Conservation (phyloP, 163 green algal genomes). For the Volvox carteri region DNA sequence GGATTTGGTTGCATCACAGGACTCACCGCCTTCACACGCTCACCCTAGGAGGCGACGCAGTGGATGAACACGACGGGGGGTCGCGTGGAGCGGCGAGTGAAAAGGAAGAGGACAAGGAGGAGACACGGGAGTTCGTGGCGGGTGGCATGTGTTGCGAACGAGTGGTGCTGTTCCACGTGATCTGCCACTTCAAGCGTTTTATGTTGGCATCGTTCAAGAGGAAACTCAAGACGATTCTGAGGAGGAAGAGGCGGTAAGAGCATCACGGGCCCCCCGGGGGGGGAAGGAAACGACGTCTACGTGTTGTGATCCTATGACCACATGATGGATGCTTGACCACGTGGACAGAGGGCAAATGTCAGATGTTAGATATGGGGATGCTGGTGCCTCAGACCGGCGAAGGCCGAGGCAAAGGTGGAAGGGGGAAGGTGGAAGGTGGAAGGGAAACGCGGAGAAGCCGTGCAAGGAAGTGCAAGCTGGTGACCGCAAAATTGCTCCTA, state of each 20-base stretch:
- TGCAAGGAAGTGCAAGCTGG: too few species aligned
- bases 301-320: background rate
- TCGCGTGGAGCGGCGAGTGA: background rate
- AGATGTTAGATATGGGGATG: too few species aligned
- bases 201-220: slow-evolving; percentile 21
- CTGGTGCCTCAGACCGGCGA: too few species aligned
- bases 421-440: too few species aligned
- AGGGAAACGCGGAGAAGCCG: too few species aligned
- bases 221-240: background rate
- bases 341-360: too few species aligned
- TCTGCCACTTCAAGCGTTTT: slow-evolving; percentile 21
- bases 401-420: too few species aligned
- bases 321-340: background rate
- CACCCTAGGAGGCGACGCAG: background rate
- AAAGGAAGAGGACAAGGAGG: background rate
- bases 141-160: slow-evolving; percentile 34
- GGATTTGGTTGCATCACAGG: background rate
- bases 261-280: background rate
- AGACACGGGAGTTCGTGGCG: background rate
- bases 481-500: too few species aligned
- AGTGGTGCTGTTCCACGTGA: slow-evolving; percentile 24
- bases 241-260: background rate
- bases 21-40: background rate
- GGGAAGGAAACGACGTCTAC: background rate
- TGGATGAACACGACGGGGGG: background rate